Conservation (phyloP, 2,329 filamentous ascomycete genomes). For the Lasiodiplodia gonubiensis region DNA sequence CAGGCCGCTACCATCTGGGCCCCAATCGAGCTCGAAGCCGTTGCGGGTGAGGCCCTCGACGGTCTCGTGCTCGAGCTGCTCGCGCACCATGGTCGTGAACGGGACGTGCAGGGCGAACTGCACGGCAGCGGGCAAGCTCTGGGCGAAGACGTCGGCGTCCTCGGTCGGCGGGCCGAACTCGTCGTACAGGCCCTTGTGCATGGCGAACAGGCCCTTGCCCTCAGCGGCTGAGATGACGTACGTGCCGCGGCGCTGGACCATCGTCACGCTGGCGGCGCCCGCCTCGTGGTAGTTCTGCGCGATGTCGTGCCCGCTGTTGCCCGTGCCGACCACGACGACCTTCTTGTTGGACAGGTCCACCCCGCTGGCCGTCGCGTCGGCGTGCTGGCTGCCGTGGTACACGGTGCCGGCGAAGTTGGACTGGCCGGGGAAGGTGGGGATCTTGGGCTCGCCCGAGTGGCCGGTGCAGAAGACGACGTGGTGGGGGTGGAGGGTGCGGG, state of each 20-base stretch:
- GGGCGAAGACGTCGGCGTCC: slow-evolving; percentile 67
- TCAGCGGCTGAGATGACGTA: slow-evolving; percentile 65
- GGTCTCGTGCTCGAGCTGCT: slow-evolving; percentile 43
- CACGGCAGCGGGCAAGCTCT: slow-evolving; percentile 64
- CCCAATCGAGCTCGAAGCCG: slow-evolving; percentile 66
- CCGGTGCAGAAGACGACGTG: slow-evolving; percentile 73
- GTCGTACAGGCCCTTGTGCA: slow-evolving; percentile 54
- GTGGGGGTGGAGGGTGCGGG: slow-evolving; percentile 62
- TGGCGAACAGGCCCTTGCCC: slow-evolving; percentile 58
- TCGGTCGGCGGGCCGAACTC: slow-evolving; percentile 63
- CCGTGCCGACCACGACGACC: slow-evolving; percentile 69
- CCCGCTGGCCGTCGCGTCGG: slow-evolving; percentile 53
- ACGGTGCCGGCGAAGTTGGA: slow-evolving; percentile 64
- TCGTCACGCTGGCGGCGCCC: slow-evolving; percentile 69
- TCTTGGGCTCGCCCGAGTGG: slow-evolving; percentile 68
- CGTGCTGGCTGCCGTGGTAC: slow-evolving; percentile 55
- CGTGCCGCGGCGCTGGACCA: slow-evolving; percentile 71
- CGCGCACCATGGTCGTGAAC: slow-evolving; percentile 45
- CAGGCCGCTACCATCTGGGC: slow-evolving; percentile 63
- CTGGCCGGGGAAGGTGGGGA: slow-evolving; percentile 55
- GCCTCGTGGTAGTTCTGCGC: slow-evolving; percentile 71
- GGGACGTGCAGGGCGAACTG: slow-evolving; percentile 64
- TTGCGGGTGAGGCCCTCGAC: slow-evolving; percentile 57
- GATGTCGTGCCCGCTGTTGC: slow-evolving; percentile 73
- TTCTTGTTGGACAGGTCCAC: slow-evolving; percentile 60